Percentiles rank a stretch among this genome's conserved stretches.
These are phyloP conservation scores for Fusarium sp. DNA, from an alignment of 2,329 filamentous ascomycete genomes.

Conservation along the genomic window DNA sequence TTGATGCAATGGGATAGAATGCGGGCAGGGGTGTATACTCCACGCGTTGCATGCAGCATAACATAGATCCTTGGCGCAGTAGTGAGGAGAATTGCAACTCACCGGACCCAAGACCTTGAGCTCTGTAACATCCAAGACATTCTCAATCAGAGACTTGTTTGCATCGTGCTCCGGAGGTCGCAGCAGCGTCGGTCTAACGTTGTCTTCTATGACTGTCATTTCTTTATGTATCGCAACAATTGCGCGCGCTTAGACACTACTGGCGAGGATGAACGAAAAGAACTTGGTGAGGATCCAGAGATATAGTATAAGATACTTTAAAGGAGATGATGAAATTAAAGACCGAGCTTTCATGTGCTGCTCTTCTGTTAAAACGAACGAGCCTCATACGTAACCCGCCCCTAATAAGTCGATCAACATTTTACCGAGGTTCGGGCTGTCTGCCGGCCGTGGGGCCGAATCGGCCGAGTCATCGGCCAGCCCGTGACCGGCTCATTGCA, in stretches of 20 bases:
- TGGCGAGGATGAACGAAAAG: not conserved
- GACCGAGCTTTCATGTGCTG: slow-evolving; percentile 37
- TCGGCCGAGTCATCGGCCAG: slow-evolving; percentile 29
- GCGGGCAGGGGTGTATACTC: not conserved
- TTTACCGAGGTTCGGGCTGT: slow-evolving; percentile 45
- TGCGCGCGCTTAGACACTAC: not conserved
- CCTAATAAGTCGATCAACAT: slow-evolving; percentile 26
- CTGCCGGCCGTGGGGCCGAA: slow-evolving; percentile 37
- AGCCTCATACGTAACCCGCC: slow-evolving; percentile 34
- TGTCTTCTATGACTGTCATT: slow-evolving; percentile 48
- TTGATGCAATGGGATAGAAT: not conserved
- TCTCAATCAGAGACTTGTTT: slow-evolving; percentile 86
- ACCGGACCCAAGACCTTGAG: slow-evolving; percentile 82
- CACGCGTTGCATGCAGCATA: not conserved
- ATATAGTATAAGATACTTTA: not conserved
- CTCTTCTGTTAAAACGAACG: slow-evolving; percentile 14
- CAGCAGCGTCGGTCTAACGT: slow-evolving; percentile 62
- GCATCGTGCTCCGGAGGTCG: slow-evolving; percentile 81
- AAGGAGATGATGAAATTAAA: slow-evolving; percentile 5
- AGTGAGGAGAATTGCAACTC: slow-evolving; percentile 53
- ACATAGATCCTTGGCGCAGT: not conserved
- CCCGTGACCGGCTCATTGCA: slow-evolving; percentile 20
- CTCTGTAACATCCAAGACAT: slow-evolving; percentile 88
- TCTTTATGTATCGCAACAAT: slow-evolving; percentile 7
- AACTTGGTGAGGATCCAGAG: not conserved